Base-by-base conservation (phyloP, 805 yeast species). In the Kurtzmaniella cleridarum region DNA sequence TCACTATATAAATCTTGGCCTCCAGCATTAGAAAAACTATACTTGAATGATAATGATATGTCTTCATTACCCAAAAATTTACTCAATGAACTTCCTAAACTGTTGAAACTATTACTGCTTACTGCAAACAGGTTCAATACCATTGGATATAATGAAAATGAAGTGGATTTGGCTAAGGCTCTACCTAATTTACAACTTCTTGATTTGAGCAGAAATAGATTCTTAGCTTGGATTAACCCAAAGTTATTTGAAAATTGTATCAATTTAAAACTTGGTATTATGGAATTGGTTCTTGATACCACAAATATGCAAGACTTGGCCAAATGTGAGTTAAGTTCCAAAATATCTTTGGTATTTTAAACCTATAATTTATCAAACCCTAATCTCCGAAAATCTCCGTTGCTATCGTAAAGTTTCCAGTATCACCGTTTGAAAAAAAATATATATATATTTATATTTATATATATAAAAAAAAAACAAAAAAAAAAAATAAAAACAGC, bases 31-130 rank as follows among this genome's bases (percentile, higher is more conserved):
- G 43, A 40, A 26, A 20, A 36, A 15, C 44, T 66, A 14, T 41
- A 49, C 17, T 43, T 66, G 27, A 59, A 56, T 29, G 43, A 45
- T 10, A 66, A 66, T 40, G 35, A 39, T 32, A 41, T 66, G 6
- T 36, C 38, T 8, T 38, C 36, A 28, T 24, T 64, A 1, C 42
- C 64, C 2, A 18, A 18, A 9, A 36, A 45, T 2, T 48, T 58
- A 38, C 16, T 64, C 3, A 17, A 38, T 4, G 49, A 45, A 5
- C 47, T 66, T 7, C 71, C 72, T 1, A 31, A 41, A n/a, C 38
- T 57, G 18, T 40, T 66, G 5, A 51, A 55, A 34, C 30, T 7
- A 0, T 44, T 65, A n/a, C 53, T 44, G 48, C 27, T 64, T 17
- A 40, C 50, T 6, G 36, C 40, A n/a, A 60, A 59, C 43, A 30